Base-by-base conservation (phyloP, 768 basidiomycete genomes). In the Lactarius hatsudake region DNA sequence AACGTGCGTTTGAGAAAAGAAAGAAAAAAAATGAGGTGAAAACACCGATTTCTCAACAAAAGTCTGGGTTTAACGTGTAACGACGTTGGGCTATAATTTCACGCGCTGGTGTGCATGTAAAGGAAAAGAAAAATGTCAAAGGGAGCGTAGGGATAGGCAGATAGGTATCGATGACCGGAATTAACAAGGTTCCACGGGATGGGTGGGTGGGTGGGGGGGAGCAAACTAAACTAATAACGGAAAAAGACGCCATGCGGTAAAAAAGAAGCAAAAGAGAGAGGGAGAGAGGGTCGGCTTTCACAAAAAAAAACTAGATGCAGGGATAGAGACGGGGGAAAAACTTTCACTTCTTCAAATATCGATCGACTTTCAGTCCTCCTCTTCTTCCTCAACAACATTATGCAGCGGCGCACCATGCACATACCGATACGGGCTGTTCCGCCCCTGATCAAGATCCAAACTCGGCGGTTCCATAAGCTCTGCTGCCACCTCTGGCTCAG, bases 401-500 rank as follows among this genome's bases (percentile, higher is more conserved):
- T 93, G 90, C 72, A 94, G 80, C 34, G 93, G 93, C 9, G 90
- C 90, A 30, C 93, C 93, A 72, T 94, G 93, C 17, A 91, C 75
- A 73, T 94, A 94, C 53, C 91, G 84, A 40, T 76, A 84, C 13
- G 90, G 90, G 71, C 87, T 90, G 23, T 77, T 79, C n/a, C 85
- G 80, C 5, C 86, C 86, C 9, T 80, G 76, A 23, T 79, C 79
- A 18, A 80, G 71, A 12, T 77, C 67, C 8, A 79, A 56, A 1
- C 72, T 73, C 6, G 79, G 79, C 3, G 75, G 76, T 38, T 81
- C 78, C 15, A 78, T 69, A 26, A 74, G 63, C 38, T 79, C 81
- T 5, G 61, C 48, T 53, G 42, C 71, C 71, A 40, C 73, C 74
- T 13, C 76, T 75, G 26, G 76, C 71, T 8, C 68, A 1, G 63